A percentile compares a stretch with the other conserved stretches of the same genome.
phyloP scores from a whole-genome alignment of 2,329 filamentous ascomycete genomes.

The Calonectria pseudoreteaudii region DNA sequence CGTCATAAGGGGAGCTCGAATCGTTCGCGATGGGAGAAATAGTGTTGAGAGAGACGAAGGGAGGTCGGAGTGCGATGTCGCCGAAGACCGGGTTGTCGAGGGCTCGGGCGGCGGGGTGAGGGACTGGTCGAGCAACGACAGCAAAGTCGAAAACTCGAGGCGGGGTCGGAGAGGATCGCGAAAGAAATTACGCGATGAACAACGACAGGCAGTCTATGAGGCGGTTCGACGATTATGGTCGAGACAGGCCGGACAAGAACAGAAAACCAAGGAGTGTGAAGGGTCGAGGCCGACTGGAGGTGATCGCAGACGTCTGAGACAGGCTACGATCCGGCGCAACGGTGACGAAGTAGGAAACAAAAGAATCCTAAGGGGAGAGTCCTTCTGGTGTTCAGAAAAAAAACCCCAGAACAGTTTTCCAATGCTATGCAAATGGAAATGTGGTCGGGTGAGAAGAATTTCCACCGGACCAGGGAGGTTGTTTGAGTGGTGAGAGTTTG shows the following conservation, averaged over 20 bases:
- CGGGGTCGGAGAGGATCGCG: constrained; percentile 28
- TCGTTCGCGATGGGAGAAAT: constrained; percentile 45
- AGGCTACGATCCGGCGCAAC: constrained; percentile 49
- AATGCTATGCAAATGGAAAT: constrained; percentile 47
- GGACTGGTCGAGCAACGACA: constrained; percentile 14
- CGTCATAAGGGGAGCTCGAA: constrained; percentile 64
- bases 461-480: constrained; percentile 53
- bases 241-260: constrained; percentile 40
- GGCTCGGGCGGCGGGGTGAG: constrained; percentile 36
- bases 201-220: constrained; percentile 39
- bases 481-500: constrained; percentile 52
- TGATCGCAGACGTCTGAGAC: constrained; percentile 45
- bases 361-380: constrained; percentile 40
- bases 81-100: constrained; percentile 38
- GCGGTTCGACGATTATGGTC: constrained; percentile 39
- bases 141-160: constrained; percentile 29
- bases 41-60: constrained; percentile 38
- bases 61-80: constrained; percentile 39
- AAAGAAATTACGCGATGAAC: constrained; percentile 32
- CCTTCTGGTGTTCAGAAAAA: constrained; percentile 44
- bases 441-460: constrained; percentile 47
- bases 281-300: constrained; percentile 38
- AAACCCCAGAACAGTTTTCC: constrained; percentile 47
- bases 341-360: constrained; percentile 36
- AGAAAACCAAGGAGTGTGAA: constrained; percentile 46